Conservation (phyloP, 495 filamentous ascomycete genomes). For the Daldinia vernicosa region DNA sequence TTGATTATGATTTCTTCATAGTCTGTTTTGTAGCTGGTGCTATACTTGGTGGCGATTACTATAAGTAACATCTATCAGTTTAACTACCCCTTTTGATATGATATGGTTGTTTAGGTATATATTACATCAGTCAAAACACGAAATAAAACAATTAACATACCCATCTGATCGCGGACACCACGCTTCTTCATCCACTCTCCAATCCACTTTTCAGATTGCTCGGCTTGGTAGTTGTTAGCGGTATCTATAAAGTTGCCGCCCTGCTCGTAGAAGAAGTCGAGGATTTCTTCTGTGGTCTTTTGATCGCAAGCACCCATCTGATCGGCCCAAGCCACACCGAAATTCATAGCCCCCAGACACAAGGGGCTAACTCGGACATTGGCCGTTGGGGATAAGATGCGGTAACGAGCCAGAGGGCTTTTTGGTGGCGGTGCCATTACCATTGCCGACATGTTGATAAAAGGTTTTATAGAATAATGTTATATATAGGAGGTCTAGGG, state of each 20-base stretch:
- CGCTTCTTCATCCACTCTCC: constrained; percentile 76
- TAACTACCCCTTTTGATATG: no score
- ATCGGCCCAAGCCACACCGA: constrained; percentile 63
- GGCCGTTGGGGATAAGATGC: constrained; percentile 67
- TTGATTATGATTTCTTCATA: constrained; percentile 64
- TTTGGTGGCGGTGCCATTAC: constrained; percentile 51
- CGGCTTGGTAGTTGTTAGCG: constrained; percentile 73
- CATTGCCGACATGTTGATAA: constrained; percentile 17
- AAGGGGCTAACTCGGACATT: constrained; percentile 67
- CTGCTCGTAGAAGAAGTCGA: constrained; percentile 71
- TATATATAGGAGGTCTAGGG: background rate
- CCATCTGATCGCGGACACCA: constrained; percentile 52
- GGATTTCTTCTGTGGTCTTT: constrained; percentile 67
- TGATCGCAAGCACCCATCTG: constrained; percentile 69
- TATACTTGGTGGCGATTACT: constrained; percentile 80
- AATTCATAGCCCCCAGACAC: constrained; percentile 70
- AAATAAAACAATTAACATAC: constrained; percentile 30
- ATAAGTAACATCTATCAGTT: background rate
- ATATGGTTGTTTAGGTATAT: no score
- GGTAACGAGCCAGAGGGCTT: constrained; percentile 64
- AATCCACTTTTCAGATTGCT: constrained; percentile 75
- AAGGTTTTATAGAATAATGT: background rate
- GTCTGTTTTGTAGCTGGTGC: constrained; percentile 53
- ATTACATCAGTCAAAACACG: background rate
- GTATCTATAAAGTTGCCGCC: constrained; percentile 85